Base-by-base conservation (phyloP, 1,284 basidiomycete genomes). In the Phenoliferia sp. region DNA sequence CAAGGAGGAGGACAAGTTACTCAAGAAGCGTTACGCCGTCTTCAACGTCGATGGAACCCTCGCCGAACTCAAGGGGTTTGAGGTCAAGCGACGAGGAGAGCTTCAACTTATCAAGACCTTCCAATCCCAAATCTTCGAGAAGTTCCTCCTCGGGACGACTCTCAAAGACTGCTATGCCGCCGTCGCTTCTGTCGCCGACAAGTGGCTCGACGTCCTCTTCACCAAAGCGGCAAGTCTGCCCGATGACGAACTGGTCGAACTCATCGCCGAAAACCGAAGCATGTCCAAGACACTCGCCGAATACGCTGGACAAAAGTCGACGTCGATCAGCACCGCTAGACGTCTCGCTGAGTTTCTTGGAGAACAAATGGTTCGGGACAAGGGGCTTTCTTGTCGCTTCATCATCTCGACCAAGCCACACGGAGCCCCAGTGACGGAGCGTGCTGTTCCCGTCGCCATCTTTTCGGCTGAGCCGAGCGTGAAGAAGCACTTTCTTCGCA, bases 1-100 rank as follows among this genome's bases (percentile, higher is more conserved):
- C 3, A 99, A 99, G 77, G 96, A 99, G 80, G 96, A 99, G 80
- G 96, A 99, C 80, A 99, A 99, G 78, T 80, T 99, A 71, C 82
- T 99, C 76, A 99, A 99, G 84, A 99, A 99, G 80, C 90, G 96
- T 59, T 99, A 99, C 76, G 96, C 96, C 5, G 96, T 99, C n/a
- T 99, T 99, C 83, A 95, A 99, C 76, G 91, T 94, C 72, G 95
- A 99, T 76, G 96, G 96, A 2, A 91, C 90, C 19, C 85, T 99
- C 2, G 96, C 96, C 2, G 96, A 99, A 78, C 82, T 99, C 75
- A 99, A 99, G 78, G 96, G 96, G 0, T 99, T 99, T 81, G 96
- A 99, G 78, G 94, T 99, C 72, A 99, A 99, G 80, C 90, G 96
- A 67, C 86, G 96, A 63, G 96, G 96, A 57, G 96, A 99, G 79